A percentile compares a stretch with the other conserved stretches of the same genome.
These are phyloP conservation scores for Kwoniella botswanensis DNA, from an alignment of 768 basidiomycete genomes.

Conservation along the genomic window DNA sequence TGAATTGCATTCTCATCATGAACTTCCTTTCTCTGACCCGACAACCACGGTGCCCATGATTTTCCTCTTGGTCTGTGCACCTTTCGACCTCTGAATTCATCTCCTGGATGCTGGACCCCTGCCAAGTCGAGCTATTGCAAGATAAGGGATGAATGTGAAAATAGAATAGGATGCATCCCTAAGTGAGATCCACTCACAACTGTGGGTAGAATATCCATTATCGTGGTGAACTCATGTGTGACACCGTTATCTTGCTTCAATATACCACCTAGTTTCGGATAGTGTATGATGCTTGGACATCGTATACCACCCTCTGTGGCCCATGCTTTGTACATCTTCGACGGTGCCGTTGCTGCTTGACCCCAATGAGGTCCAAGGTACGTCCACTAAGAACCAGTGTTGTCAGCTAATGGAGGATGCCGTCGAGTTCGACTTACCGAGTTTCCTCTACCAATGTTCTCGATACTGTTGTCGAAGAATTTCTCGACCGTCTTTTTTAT, in stretches of 20 bases:
- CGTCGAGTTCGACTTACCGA: conserved; percentile 32
- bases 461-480: conserved; percentile 45
- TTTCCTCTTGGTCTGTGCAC: conserved; percentile 41
- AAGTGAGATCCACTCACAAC: conserved; percentile 1
- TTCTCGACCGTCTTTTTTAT: conserved; percentile 26
- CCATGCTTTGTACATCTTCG: conserved; percentile 43
- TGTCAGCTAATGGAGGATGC: background rate
- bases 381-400: conserved; percentile 29
- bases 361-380: conserved; percentile 51
- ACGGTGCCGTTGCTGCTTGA: conserved; percentile 54
- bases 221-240: conserved; percentile 50
- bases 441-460: conserved; percentile 48
- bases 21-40: conserved; percentile 19
- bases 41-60: conserved; percentile 39
- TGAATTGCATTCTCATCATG: conserved; percentile 44
- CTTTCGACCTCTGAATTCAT: conserved; percentile 35
- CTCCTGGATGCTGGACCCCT: conserved; percentile 36
- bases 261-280: conserved; percentile 26
- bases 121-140: conserved; percentile 28
- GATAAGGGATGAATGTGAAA: too few relatives aligned
- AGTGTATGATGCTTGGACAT: conserved; percentile 45
- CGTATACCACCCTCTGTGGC: conserved; percentile 41
- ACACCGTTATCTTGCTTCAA: background rate
- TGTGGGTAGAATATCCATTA: conserved; percentile 55
- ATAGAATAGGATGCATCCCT: too few relatives aligned